Base-by-base conservation (phyloP, 352 stramenopile genomes). In the Phytophthora citricola region DNA sequence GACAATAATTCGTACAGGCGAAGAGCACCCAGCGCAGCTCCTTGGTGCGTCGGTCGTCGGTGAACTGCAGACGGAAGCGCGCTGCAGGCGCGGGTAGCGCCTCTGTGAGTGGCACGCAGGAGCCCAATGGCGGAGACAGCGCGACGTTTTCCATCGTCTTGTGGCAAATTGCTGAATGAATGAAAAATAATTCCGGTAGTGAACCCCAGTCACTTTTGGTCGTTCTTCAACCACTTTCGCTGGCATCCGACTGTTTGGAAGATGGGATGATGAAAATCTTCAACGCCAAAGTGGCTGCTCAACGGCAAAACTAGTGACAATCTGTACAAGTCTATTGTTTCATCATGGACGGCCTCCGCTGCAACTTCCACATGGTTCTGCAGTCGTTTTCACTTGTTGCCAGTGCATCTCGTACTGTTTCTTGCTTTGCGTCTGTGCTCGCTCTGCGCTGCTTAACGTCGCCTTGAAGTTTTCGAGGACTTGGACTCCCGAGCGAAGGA, bases 21-120 rank as follows among this genome's bases (percentile, higher is more conserved):
- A 94, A 94, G 41, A 94, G 78, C 63, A 92, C 86, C 86, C 86
- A 94, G 58, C 86, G 85, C 66, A 94, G 70, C 69, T 94, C 86
- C 53, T 89, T 89, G 5, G 79, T 85, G 22, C 74, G 72, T 7
- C 58, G 59, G 57, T 94, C 86, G 57, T 90, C 72, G 15, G 78
- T 82, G 63, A 91, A 94, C 50, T 91, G 75, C 32, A 94, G 75
- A 4, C 84, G 86, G 69, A 94, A 94, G 44, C 76, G 81, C 26
- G 63, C 71, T 22, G 75, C 49, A 10, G 76, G 50, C 6, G 50
- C 54, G 11, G 63, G 43, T 10, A 90, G 69, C 12, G 76, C 82
- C 49, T 92, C 83, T 24, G 65, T 79, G 39, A 92, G 31, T 34
- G 62, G 53, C 54, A 69, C 79, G 24, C 46, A 62, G 10, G 64